A percentile compares a stretch with the other conserved stretches of the same genome.
These are phyloP conservation scores for Pharus latifolius DNA, from an alignment of 176 grass and related monocot species.

Conservation along the genomic window DNA sequence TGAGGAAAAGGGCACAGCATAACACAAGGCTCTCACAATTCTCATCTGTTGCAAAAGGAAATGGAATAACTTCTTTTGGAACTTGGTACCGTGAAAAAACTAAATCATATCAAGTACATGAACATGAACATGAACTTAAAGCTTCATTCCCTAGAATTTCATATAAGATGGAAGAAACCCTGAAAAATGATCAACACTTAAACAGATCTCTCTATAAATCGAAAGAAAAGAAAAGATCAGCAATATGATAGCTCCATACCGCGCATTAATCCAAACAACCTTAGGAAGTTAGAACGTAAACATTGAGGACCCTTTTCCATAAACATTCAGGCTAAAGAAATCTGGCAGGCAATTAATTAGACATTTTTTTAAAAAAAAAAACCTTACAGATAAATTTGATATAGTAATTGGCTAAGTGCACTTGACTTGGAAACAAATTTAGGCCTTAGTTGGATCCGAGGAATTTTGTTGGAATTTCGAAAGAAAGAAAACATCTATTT, in stretches of 20 bases:
- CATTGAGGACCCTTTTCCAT: neutral
- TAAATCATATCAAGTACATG: neutral
- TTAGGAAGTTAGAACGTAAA: slow-evolving; percentile 3
- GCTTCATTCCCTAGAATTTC: neutral
- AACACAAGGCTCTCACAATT: neutral
- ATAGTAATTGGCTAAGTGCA: no score
- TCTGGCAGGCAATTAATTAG: neutral
- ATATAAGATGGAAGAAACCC: neutral
- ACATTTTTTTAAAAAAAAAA: neutral
- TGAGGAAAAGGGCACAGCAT: neutral
- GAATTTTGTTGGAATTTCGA: no score
- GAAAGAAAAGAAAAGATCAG: neutral
- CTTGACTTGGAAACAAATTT: neutral
- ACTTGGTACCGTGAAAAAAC: neutral
- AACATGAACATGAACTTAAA: neutral
- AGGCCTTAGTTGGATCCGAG: no score
- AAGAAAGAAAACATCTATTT: no score
- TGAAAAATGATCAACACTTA: neutral
- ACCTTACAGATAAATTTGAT: no score
- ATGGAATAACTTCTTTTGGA: neutral
- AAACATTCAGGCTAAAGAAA: neutral
- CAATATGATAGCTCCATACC: neutral
- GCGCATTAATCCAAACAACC: neutral
- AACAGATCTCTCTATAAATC: neutral
- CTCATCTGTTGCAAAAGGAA: neutral